Evolutionary conservation across 2,329 filamentous ascomycete genomes (phyloP).

Genomic region (Corinectria fuckeliana): DNA sequence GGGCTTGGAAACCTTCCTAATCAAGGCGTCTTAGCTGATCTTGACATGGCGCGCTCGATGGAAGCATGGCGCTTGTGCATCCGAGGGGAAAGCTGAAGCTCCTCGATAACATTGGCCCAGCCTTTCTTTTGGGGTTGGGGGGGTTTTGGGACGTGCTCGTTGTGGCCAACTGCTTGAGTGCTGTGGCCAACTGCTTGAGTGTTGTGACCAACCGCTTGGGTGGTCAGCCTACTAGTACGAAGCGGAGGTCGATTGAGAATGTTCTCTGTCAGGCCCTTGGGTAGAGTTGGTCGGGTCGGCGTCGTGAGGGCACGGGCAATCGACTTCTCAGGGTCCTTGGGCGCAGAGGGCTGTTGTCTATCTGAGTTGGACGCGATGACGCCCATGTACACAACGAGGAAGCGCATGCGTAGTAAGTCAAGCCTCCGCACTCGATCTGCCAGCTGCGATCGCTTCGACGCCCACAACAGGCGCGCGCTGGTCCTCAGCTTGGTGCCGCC

Average conservation of each 20-base stretch:
- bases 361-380: conserved; percentile 53
- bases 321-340: conserved; percentile 46
- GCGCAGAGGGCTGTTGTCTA: conserved; percentile 43
- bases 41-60: conserved; percentile 63
- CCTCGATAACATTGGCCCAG: conserved; percentile 69
- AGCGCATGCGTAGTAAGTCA: conserved; percentile 68
- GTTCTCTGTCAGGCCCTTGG: conserved; percentile 52
- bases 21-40: conserved; percentile 42
- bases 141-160: conserved; percentile 52
- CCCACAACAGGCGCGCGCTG: conserved; percentile 64
- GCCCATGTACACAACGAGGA: conserved; percentile 69
- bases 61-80: conserved; percentile 69
- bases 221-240: conserved; percentile 60
- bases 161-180: conserved; percentile 60
- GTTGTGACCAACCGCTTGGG: conserved; percentile 59
- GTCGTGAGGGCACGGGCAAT: conserved; percentile 34
- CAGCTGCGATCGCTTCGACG: conserved; percentile 57
- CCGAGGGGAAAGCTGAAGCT: conserved; percentile 65
- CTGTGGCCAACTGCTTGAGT: no score
- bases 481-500: conserved; percentile 51
- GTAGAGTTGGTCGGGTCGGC: conserved; percentile 44
- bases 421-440: conserved; percentile 65
- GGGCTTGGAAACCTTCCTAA: conserved; percentile 1
- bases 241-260: conserved; percentile 55
- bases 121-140: conserved; percentile 58